Evolutionary conservation across 768 basidiomycete genomes (phyloP), one percentile per base, ranked within the genome.

Genomic region (Mycena albidolilacea): DNA sequence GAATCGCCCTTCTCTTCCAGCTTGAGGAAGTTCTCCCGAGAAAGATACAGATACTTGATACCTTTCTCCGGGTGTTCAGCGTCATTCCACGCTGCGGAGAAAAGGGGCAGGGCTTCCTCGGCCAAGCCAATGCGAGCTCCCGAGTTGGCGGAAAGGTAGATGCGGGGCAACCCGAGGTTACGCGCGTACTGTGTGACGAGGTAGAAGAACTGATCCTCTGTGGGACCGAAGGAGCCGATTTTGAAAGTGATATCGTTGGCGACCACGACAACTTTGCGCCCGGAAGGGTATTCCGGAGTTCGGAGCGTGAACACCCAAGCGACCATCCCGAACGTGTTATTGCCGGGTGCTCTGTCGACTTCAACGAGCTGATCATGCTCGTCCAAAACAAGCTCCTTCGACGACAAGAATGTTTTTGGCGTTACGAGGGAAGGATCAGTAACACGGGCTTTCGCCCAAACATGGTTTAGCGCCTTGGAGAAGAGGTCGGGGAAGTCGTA

Each of bases 401-500:
- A 93, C 78, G 93, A 90, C 58, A 99, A 85, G 71, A 95, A 87
- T 57, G 89, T 89, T 81, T 95, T 93, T 7, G 98, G 98, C 44
- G 91, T 78, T 44, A 88, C 87, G 63, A 97, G 83, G 19, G 91
- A 89, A 14, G 95, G 85, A 78, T 95, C 90, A 37, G 82, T 84
- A 50, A 85, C 82, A 50, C 93, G 90, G 55, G 90, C 90, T 77
- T 92, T 91, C 75, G 89, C 85, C 98, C 98, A 99, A 73, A 96
- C 88, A 78, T 97, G 96, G 79, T 96, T 94, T 71, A 99, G 86
- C 8, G 97, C 97, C 85, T 99, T 99, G 48, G 97, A 93, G 88
- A 99, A 99, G 75, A 99, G 91, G 78, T 98, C 98, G 52, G 98
- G 98, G 93, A 99, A 99, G 84, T 99, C 98, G 83, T 99, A 99